A percentile compares a stretch with the other conserved stretches of the same genome.
These are phyloP conservation scores for Leucoagaricus sp. DNA, from an alignment of 1,284 basidiomycete species.

Conservation along the genomic window DNA sequence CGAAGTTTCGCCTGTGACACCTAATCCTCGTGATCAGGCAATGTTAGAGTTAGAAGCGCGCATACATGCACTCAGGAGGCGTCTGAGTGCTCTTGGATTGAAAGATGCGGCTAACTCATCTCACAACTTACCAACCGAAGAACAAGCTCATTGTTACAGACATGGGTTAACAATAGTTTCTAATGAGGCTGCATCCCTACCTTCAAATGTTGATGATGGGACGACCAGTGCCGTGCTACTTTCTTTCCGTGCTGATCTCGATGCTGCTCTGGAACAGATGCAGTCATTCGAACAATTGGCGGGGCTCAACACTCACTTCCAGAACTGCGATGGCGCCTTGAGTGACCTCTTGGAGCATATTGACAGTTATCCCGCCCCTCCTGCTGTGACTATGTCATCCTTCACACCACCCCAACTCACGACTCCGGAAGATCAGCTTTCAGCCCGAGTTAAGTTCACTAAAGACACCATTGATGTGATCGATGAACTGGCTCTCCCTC, in stretches of 20 bases:
- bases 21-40: constrained; percentile 32
- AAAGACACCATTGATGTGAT: constrained; percentile 49
- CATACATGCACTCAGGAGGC: constrained; percentile 50
- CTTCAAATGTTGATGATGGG: constrained; percentile 40
- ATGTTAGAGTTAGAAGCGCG: constrained; percentile 40
- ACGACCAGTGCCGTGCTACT: constrained; percentile 55
- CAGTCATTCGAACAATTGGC: constrained; percentile 53
- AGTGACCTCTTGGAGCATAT: constrained; percentile 83
- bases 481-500: constrained; percentile 37
- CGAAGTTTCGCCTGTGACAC: constrained; percentile 34
- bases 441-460: constrained; percentile 62
- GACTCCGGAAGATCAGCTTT: constrained; percentile 66
- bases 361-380: constrained; percentile 69
- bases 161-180: constrained; percentile 47
- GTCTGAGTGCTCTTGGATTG: constrained; percentile 62
- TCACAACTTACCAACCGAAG: constrained; percentile 52
- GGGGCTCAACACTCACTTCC: constrained; percentile 47
- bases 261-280: constrained; percentile 50
- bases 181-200: constrained; percentile 48
- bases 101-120: constrained; percentile 52
- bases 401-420: constrained; percentile 44
- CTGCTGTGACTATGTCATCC: constrained; percentile 47
- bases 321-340: constrained; percentile 67
- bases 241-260: constrained; percentile 60
- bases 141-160: constrained; percentile 45